Conservation (phyloP, 768 basidiomycete species). For the Mycena rebaudengoi region DNA sequence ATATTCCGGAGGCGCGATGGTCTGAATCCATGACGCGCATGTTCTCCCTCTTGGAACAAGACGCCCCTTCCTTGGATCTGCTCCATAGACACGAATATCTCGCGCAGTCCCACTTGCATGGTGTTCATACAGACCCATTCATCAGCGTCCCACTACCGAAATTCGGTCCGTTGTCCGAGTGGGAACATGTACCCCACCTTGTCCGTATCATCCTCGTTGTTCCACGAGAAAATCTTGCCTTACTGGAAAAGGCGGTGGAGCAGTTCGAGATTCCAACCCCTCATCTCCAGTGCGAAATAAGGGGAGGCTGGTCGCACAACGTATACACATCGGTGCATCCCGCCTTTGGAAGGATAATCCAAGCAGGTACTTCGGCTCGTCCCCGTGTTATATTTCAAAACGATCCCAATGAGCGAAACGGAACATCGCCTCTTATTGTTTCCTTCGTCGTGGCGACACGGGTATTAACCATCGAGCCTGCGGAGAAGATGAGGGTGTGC, state of each 20-base stretch:
- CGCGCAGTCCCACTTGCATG: constrained; percentile 50
- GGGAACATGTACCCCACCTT: constrained; percentile 41
- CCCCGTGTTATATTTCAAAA: not conserved
- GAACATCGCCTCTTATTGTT: not conserved
- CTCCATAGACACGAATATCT: constrained; percentile 58
- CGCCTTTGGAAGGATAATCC: constrained; percentile 39
- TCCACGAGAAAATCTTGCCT: constrained; percentile 40
- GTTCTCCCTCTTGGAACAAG: constrained; percentile 32
- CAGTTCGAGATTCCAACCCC: constrained; percentile 43
- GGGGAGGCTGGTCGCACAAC: constrained; percentile 33
- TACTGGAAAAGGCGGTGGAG: constrained; percentile 33
- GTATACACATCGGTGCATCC: constrained; percentile 44
- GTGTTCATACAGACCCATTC: constrained; percentile 41
- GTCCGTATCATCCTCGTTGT: constrained; percentile 46
- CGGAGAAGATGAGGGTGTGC: not conserved
- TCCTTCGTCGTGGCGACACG: not conserved
- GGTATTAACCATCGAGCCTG: not conserved
- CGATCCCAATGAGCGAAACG: not conserved
- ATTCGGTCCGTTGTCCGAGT: constrained; percentile 34
- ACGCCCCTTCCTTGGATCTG: constrained; percentile 35
- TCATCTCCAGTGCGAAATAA: constrained; percentile 45
- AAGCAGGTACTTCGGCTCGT: constrained; percentile 15
- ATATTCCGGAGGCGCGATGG: constrained; percentile 49
- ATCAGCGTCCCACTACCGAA: constrained; percentile 27
- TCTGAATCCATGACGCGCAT: constrained; percentile 45